Percentiles rank a stretch among this genome's conserved stretches.
Conservation (phyloP, 352 stramenopile genomes). For the Globisporangium lucens region DNA sequence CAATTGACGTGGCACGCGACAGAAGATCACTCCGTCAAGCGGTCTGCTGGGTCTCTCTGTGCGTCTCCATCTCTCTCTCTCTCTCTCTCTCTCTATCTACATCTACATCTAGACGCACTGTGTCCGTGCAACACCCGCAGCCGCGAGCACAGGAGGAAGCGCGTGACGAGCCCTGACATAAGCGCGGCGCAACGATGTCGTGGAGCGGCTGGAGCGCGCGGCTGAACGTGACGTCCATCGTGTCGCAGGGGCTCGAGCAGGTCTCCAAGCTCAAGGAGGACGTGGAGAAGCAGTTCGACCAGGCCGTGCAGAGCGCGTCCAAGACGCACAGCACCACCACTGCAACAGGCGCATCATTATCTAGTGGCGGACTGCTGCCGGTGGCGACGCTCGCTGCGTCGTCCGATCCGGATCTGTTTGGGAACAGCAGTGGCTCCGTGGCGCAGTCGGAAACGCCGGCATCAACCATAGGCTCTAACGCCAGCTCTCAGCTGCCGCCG, state of each 20-base stretch:
- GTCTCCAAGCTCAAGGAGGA: slow-evolving; percentile 81
- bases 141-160: no score
- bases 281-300: slow-evolving; percentile 87
- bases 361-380: neutral
- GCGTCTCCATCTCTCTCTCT: no score
- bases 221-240: slow-evolving; percentile 81
- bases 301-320: slow-evolving; percentile 47
- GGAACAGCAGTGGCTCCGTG: neutral
- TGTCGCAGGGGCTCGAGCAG: slow-evolving; percentile 81
- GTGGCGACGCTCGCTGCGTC: neutral
- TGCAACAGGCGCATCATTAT: neutral
- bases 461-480: neutral
- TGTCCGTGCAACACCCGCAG: no score
- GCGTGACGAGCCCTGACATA: no score
- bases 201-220: slow-evolving; percentile 67
- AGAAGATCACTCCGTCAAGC: neutral
- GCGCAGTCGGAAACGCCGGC: neutral
- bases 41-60: neutral
- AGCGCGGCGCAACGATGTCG: slow-evolving; percentile 23
- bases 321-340: slow-evolving; percentile 1
- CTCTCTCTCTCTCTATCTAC: no score
- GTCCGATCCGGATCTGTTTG: slow-evolving; percentile 13
- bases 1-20: neutral
- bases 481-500: neutral
- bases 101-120: no score